phyloP scores from a whole-genome alignment of 805 yeast genomes.

The Hanseniaspora guilliermondii region DNA sequence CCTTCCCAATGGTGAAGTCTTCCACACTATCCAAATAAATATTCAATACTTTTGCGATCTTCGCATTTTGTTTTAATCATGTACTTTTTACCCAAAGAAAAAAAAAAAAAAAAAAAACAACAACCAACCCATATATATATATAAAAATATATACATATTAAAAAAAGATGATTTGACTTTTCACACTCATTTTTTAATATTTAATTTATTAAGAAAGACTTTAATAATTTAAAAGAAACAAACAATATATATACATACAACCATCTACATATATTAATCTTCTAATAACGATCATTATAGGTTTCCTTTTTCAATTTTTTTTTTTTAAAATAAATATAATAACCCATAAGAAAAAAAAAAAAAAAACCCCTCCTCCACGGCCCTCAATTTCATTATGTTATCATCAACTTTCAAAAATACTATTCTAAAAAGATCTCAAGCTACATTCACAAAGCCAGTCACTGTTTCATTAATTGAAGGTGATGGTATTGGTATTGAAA shows the following conservation, averaged over 20 bases:
- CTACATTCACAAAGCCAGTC: constrained; percentile 45
- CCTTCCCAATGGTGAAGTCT: too few relatives aligned
- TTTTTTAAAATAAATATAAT: background rate
- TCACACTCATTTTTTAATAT: too few relatives aligned
- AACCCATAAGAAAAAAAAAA: background rate
- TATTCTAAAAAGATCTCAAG: constrained; percentile 17
- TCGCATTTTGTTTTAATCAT: constrained; percentile 4
- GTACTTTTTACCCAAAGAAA: background rate
- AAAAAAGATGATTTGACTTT: too few relatives aligned
- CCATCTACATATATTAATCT: too few relatives aligned
- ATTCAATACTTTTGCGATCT: constrained; percentile 13
- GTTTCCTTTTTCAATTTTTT: too few relatives aligned
- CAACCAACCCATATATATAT: too few relatives aligned
- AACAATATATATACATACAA: too few relatives aligned
- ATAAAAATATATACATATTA: too few relatives aligned
- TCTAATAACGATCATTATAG: too few relatives aligned
- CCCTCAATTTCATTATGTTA: constrained; percentile 2
- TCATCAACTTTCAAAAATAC: constrained; percentile 3
- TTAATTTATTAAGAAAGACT: too few relatives aligned
- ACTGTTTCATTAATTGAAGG: constrained; percentile 95
- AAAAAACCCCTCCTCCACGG: background rate
- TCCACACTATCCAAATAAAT: too few relatives aligned
- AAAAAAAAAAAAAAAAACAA: background rate
- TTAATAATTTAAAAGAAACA: too few relatives aligned
- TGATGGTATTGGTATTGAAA: constrained; percentile 96